Evolutionary conservation across 148 eudicot species (phyloP).

Genomic region (Polygonum aviculare): DNA sequence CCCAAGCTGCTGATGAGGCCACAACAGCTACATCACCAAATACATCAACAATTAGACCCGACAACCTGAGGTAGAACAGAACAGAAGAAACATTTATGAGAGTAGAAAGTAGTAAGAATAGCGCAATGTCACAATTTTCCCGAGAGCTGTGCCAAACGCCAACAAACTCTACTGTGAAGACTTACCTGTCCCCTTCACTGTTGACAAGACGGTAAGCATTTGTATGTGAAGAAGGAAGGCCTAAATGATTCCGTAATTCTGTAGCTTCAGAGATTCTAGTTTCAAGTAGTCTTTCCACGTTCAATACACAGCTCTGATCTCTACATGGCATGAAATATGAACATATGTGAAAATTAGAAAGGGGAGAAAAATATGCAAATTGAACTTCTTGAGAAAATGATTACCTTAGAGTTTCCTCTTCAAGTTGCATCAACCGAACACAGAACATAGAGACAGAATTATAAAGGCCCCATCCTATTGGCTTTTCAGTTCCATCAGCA

Average conservation of each 20-base stretch:
- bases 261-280: constrained; percentile 52
- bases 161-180: neutral
- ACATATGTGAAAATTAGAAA: neutral
- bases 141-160: neutral
- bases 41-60: constrained; percentile 87
- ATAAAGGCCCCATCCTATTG: constrained; percentile 91
- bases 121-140: neutral
- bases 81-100: constrained; percentile 10
- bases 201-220: constrained; percentile 94
- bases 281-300: constrained; percentile 67
- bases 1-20: constrained; percentile 99
- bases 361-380: neutral
- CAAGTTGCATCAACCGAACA: constrained; percentile 89
- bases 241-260: constrained; percentile 50
- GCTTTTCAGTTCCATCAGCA: constrained; percentile 79
- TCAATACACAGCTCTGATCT: constrained; percentile 65
- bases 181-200: constrained; percentile 94
- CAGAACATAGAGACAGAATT: constrained; percentile 91
- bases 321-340: constrained; percentile 25
- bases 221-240: constrained; percentile 62
- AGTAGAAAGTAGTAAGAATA: neutral
- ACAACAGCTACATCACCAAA: constrained; percentile 90
- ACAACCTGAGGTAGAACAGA: constrained; percentile 54
- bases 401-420: constrained; percentile 68
- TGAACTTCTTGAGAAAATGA: neutral